Base-by-base conservation (phyloP, 2,329 filamentous ascomycete species). In the Bretziella fagacearum region DNA sequence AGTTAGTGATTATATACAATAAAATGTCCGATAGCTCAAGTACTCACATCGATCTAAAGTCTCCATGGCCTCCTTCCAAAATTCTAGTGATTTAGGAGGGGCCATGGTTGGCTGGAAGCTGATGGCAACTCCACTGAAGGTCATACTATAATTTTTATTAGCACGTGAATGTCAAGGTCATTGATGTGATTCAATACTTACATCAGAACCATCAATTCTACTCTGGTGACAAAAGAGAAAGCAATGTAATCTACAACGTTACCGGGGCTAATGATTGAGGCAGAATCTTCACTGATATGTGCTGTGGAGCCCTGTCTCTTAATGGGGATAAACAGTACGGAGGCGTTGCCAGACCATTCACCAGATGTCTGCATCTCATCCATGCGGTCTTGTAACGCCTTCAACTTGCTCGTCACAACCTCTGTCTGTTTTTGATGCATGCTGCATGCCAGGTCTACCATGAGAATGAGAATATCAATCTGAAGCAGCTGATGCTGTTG, bases 391-490 rank as follows among this genome's bases (percentile, higher is more conserved):
- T 84, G 78, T 53, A 87, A 65, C 5, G 65, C 62, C 32, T 67
- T 67, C 17, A 84, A 63, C 56, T 85, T 85, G 45, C 70, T 64
- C 1, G 65, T 59, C 25, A 74, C 70, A 25, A 69, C 61, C 10
- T 75, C 68, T 0, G 73, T 69, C 26, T 68, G 69, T 52, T 77
- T 78, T 48, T 76, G 70, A 47, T 78, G 72, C 44, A 87, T 63
- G 54, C 74, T 78, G 55, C 80, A 83, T 1, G 74, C 71, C 18
- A 87, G 67, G 56, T 87, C 81, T 15, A 86, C 65, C 39, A 81
- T 68, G 46, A 82, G 68, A 10, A 78, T 68, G 43, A 87, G 59
- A 2, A 78, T 67, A 47, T 77, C 71, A 13, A 86, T 68, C 54
- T 84, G 81, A 4, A 77, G 73, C 32, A 84, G 70, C 36, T 70